phyloP scores from a whole-genome alignment of 257 asterid genomes.

The Nemophila menziesii region DNA sequence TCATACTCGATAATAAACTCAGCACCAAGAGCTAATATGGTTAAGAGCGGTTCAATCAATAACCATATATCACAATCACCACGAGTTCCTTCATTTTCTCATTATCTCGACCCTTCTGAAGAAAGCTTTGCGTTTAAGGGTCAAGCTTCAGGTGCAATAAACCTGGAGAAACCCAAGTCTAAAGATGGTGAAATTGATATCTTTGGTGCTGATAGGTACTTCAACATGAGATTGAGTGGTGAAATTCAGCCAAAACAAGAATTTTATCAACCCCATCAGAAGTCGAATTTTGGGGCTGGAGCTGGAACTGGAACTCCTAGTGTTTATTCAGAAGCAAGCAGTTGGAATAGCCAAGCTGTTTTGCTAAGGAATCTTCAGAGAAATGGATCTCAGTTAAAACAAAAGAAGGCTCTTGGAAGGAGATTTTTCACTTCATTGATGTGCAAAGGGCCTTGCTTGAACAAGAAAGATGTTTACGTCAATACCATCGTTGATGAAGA shows the following conservation, averaged over 20 bases:
- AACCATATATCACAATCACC: not conserved
- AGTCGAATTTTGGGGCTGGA: conserved; percentile 13
- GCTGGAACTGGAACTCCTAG: conserved; percentile 37
- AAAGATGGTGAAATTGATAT: conserved; percentile 49
- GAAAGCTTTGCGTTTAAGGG: conserved; percentile 30
- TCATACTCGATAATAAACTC: conserved; percentile 16
- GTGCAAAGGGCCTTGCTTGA: conserved; percentile 49
- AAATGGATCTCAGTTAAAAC: conserved; percentile 19
- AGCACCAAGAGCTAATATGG: conserved; percentile 13
- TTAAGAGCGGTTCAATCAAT: conserved; percentile 13
- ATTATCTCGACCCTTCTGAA: conserved; percentile 19
- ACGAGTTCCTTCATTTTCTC: conserved; percentile 28
- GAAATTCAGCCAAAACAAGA: conserved; percentile 8
- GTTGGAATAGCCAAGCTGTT: conserved; percentile 40
- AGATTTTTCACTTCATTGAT: conserved; percentile 33
- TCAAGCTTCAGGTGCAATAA: conserved; percentile 8
- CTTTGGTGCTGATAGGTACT: conserved; percentile 73
- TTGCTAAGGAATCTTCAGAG: conserved; percentile 13
- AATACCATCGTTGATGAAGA: not conserved
- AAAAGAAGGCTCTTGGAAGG: conserved; percentile 25
- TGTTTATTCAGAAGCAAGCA: conserved; percentile 35
- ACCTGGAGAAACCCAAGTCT: conserved; percentile 12
- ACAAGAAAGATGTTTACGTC: conserved; percentile 26
- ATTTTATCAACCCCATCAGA: not conserved
- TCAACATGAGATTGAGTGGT: conserved; percentile 51